phyloP scores from a whole-genome alignment of 768 basidiomycete genomes.

The Tylopilus cervinicoccineus region DNA sequence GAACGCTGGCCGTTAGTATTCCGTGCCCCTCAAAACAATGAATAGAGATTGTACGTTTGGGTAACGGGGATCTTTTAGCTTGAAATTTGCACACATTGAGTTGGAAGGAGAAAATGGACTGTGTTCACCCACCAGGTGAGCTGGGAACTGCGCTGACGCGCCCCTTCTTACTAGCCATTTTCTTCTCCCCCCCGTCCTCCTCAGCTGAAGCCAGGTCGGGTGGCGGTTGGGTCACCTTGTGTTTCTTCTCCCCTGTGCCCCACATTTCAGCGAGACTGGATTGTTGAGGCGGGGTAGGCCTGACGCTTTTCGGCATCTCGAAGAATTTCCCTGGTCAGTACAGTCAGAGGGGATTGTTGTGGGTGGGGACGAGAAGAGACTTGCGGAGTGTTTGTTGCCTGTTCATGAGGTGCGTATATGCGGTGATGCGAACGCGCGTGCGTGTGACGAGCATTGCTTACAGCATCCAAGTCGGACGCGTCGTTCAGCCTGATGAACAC shows the following conservation, averaged over 20 bases:
- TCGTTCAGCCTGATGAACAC: neutral
- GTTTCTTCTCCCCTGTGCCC: conserved; percentile 48
- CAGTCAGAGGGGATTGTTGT: neutral
- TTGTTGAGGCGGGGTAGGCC: conserved; percentile 69
- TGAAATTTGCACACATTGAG: conserved; percentile 31
- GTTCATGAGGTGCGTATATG: conserved; percentile 41
- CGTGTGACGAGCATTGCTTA: conserved; percentile 26
- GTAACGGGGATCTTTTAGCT: conserved; percentile 30
- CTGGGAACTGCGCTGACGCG: neutral
- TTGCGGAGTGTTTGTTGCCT: conserved; percentile 73
- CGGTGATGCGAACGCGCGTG: conserved; percentile 10
- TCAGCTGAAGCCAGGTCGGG: conserved; percentile 23
- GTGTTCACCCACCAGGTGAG: conserved; percentile 11
- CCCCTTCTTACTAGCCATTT: conserved; percentile 15
- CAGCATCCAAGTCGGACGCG: neutral
- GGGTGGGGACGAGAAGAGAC: conserved; percentile 7
- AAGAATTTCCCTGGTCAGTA: conserved; percentile 62
- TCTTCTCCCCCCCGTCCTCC: conserved; percentile 24
- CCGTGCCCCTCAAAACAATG: neutral
- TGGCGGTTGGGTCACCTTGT: conserved; percentile 18
- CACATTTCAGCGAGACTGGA: conserved; percentile 77
- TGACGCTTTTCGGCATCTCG: conserved; percentile 64
- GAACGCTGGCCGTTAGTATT: neutral
- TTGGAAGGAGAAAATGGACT: neutral
- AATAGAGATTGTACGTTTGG: conserved; percentile 14